Percentiles rank a stretch among this genome's conserved stretches.
Evolutionary conservation across 352 stramenopile species (phyloP).

Genomic region (Thraustochytrium sp.): DNA sequence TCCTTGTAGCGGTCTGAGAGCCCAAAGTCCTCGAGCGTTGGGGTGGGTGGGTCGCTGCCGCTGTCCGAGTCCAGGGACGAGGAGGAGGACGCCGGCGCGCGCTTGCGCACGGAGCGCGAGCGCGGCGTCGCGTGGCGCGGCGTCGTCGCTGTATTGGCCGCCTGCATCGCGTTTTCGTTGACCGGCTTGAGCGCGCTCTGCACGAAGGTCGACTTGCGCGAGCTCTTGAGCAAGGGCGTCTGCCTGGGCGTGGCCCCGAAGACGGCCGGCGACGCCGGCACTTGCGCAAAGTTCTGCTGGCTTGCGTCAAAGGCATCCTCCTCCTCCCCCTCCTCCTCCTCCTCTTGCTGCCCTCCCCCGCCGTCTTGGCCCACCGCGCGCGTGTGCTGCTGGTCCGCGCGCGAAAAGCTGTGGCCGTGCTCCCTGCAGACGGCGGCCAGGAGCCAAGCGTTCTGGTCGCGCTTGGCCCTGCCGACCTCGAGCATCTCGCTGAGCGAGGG

Average conservation of each 20-base stretch:
- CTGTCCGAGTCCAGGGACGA: background rate
- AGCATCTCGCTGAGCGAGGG: background rate
- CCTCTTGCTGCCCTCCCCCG: no score
- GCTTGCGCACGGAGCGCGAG: background rate
- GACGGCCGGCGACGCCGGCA: no score
- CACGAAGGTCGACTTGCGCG: background rate
- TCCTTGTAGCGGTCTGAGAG: background rate
- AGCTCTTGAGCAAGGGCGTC: no score
- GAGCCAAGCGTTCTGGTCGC: conserved; percentile 1
- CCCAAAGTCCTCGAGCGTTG: conserved; percentile 19
- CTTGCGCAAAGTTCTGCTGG: no score
- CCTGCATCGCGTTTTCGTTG: background rate
- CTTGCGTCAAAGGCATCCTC: no score
- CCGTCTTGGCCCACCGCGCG: no score
- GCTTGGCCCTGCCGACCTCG: background rate
- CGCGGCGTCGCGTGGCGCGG: no score
- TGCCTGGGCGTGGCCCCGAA: no score
- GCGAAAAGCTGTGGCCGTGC: background rate
- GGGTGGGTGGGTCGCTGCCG: conserved; percentile 1
- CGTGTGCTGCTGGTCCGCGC: background rate
- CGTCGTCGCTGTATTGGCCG: no score
- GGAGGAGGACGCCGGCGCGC: background rate
- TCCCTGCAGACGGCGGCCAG: background rate
- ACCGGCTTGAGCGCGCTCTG: background rate
- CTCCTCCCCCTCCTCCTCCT: no score